Base-by-base conservation (phyloP, 1,284 basidiomycete species). In the Cerioporus squamosus region DNA sequence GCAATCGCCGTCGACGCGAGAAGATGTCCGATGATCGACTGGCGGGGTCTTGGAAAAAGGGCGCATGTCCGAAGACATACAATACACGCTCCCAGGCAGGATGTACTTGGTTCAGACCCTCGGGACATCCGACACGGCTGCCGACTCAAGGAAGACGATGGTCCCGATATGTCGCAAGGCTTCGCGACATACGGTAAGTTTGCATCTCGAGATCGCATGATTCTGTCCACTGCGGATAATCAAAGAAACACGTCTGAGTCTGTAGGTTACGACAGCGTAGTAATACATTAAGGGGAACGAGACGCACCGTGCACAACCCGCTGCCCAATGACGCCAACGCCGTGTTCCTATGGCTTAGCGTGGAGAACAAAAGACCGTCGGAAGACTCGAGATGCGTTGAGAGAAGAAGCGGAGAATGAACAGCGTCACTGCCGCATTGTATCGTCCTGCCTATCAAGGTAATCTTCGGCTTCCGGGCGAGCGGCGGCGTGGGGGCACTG, bases 361-460 rank as follows among this genome's bases (percentile, higher is more conserved):
- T 29, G 17, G 31, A 43, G 54, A 56, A 60, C 51, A 53, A 60
- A 49, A 42, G 39, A 18, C 24, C 5, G 15, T 12, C 26, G 36
- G 47, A 44, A 12, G 26, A 42, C 23, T n/a, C 42, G 36, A 26
- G 51, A 59, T 52, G 54, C 46, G 14, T 36, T 51, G 46, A 51
- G 44, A 33, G 51, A 26, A 31, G 47, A n/a, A 52, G 57, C 57
- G 49, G 58, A 59, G 48, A 39, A 9, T 31, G 39, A 51, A 51
- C 12, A 18, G 23, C 23, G 40, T 18, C 39, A 47, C 26, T 40
- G 40, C 20, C 47, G 39, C 57, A 59, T 59, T 62, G 61, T 57
- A 51, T 55, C 57, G 29, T 31, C 54, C 26, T 59, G 42, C 54
- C 54, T 33, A 50, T 59, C 51, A 14, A 8, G 49, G 57, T n/a